Evolutionary conservation across 257 asterid species (phyloP), one percentile per base, ranked within the genome.

Genomic region (Rehmannia glutinosa): DNA sequence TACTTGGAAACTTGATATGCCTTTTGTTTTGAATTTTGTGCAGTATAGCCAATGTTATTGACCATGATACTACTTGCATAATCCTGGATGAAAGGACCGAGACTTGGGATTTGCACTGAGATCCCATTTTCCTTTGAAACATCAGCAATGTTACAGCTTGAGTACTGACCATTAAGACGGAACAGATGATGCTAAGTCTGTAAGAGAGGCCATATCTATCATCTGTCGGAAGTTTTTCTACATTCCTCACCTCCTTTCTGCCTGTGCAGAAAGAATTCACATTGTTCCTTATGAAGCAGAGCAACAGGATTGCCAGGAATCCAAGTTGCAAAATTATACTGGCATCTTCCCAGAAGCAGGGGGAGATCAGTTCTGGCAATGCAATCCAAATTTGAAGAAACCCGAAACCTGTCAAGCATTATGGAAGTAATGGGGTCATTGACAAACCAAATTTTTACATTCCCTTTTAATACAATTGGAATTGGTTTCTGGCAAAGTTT

Each of bases 341-440:
- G 38, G 86, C 87, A 28, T 86, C 82, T 72, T 91, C 91, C 86
- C 80, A 75, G 51, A 80, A 45, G 78, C 97, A 91, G 80, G 78
- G 79, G 24, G 92, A 75, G 56, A 75, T 70, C 39, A 66, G 36
- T 61, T 77, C 79, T 23, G 74, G 73, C 96, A 87, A 86, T 59
- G 80, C 76, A 12, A 66, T 60, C 56, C 47, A 46, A 30, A 86
- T 61, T 67, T 69, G 72, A 38, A 42, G 74, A 54, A 69, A 70
- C 73, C 46, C 53, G 10, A 66, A 51, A 70, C 60, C 92, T 91
- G 90, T 50, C 70, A 61, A 55, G 32, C 17, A 62, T 65, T 10
- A 25, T 11, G 16, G 25, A 42, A 12, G 52, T 15, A 52, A 46
- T 0, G 16, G 28, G 20, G 52, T 66, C 52, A 36, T 32, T 8